Percentiles rank a stretch among this genome's conserved stretches.
These are phyloP conservation scores for Colletotrichum cuscutae DNA, from an alignment of 2,329 filamentous ascomycete genomes.

Conservation along the genomic window DNA sequence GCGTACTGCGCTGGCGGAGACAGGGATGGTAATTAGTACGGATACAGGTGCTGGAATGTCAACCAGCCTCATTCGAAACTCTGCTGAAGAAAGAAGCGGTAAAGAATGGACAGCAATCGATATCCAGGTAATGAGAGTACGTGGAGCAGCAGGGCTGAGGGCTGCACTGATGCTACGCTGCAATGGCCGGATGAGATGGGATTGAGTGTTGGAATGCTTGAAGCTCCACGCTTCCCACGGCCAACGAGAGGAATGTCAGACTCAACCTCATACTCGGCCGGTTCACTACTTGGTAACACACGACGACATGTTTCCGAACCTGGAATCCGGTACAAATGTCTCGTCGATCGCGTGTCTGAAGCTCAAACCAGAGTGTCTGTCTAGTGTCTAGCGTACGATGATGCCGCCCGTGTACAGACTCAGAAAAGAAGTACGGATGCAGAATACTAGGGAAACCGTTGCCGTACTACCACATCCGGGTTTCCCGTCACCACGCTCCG, in stretches of 20 bases:
- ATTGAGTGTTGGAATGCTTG: background rate
- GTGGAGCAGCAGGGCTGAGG: background rate
- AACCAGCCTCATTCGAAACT: constrained; percentile 9
- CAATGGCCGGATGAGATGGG: background rate
- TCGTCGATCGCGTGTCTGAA: background rate
- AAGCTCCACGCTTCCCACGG: background rate
- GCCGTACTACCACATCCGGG: no score
- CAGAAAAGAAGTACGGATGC: background rate
- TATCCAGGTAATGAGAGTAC: background rate
- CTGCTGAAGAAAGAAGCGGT: constrained; percentile 18
- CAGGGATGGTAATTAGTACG: no score
- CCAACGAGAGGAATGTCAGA: background rate
- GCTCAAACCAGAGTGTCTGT: background rate
- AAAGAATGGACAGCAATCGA: background rate
- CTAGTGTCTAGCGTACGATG: background rate
- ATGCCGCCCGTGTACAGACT: no score
- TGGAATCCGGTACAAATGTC: background rate
- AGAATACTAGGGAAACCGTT: background rate
- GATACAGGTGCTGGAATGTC: background rate
- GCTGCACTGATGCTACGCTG: constrained; percentile 3
- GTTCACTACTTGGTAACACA: no score
- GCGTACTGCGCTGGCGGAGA: no score
- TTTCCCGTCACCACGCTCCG: background rate
- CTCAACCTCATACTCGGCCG: background rate
- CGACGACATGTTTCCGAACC: background rate